phyloP scores from a whole-genome alignment of 73 alveolate species.

The Breviolum minutum region DNA sequence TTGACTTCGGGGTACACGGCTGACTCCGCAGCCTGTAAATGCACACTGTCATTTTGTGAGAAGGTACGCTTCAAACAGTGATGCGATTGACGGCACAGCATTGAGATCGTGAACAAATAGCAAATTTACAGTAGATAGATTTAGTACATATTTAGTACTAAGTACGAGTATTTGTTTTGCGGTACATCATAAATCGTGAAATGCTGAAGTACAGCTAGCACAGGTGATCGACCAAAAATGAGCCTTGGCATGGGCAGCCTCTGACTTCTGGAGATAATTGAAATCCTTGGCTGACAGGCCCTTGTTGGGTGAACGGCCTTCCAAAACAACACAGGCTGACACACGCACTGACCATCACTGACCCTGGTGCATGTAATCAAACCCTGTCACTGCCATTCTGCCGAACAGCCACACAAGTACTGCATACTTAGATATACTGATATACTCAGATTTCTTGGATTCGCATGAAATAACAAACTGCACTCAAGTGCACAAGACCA shows the following conservation, averaged over 20 bases:
- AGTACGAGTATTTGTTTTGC: too few species aligned
- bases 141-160: too few species aligned
- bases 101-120: too few species aligned
- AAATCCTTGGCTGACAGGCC: neutral
- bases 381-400: too few species aligned
- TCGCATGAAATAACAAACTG: too few species aligned
- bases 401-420: neutral
- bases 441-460: neutral
- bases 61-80: neutral
- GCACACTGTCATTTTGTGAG: neutral
- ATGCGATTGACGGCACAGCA: too few species aligned
- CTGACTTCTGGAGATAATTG: conserved; percentile 50
- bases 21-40: conserved; percentile 4
- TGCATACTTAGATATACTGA: neutral
- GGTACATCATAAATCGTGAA: too few species aligned
- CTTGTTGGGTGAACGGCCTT: too few species aligned
- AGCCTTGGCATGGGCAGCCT: neutral
- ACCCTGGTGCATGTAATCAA: neutral
- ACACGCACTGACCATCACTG: neutral
- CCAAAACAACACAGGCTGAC: neutral
- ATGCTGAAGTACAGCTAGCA: too few species aligned
- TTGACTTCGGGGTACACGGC: conserved; percentile 65
- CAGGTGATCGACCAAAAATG: neutral
- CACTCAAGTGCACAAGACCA: too few species aligned
- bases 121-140: too few species aligned